phyloP scores from a whole-genome alignment of 2,329 filamentous ascomycete genomes.

The Botrytis fabae region DNA sequence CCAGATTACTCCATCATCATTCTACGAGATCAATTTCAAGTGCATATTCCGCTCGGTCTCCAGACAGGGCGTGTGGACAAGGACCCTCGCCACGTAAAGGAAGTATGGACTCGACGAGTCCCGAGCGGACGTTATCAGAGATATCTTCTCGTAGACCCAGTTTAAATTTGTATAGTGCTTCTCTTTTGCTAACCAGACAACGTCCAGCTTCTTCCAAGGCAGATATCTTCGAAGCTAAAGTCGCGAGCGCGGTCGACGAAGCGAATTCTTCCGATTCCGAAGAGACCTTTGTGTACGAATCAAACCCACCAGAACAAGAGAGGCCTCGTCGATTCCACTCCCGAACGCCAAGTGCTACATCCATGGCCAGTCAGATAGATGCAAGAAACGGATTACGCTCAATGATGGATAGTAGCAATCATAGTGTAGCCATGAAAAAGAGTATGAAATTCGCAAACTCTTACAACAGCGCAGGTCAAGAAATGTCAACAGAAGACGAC shows the following conservation, averaged over 20 bases:
- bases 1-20: conserved; percentile 44
- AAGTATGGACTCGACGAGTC: conserved; percentile 35
- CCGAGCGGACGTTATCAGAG: conserved; percentile 32
- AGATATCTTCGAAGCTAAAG: conserved; percentile 96
- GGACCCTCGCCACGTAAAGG: conserved; percentile 31
- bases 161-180: conserved; percentile 44
- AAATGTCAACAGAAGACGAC: conserved; percentile 59
- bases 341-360: conserved; percentile 90
- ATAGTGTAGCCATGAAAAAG: neutral
- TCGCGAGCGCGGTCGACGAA: conserved; percentile 93
- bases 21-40: conserved; percentile 37
- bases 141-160: conserved; percentile 43
- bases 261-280: conserved; percentile 96
- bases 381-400: conserved; percentile 48
- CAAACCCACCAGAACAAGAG: conserved; percentile 75
- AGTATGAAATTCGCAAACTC: conserved; percentile 92
- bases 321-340: conserved; percentile 78
- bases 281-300: conserved; percentile 98
- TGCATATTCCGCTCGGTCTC: conserved; percentile 27
- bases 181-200: conserved; percentile 48
- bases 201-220: conserved; percentile 83
- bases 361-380: conserved; percentile 71
- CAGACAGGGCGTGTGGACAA: conserved; percentile 35
- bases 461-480: conserved; percentile 58
- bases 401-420: conserved; percentile 44